Evolutionary conservation across 1,284 basidiomycete species (phyloP), one percentile per base, ranked within the genome.

Genomic region (Amylostereum areolatum): DNA sequence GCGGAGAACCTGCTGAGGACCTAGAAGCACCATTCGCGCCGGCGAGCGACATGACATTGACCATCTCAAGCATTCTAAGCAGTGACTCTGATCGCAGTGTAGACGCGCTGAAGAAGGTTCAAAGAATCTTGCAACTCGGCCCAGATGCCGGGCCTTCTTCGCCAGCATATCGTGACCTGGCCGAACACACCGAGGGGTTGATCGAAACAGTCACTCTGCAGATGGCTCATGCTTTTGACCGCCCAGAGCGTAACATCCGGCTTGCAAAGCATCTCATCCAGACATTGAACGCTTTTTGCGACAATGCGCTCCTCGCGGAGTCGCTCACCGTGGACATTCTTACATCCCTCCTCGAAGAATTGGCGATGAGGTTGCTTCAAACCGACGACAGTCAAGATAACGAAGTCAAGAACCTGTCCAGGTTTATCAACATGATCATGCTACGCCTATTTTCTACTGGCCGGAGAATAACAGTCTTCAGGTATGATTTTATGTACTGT

Each of bases 351-450:
- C 70, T 97, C 46, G 89, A 92, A 59, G 92, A 95, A 65, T 70
- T 99, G 52, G 95, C 94, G 0, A 70, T 92, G 49, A 84, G 95
- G 27, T 75, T 99, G 34, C 78, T 97, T 39, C 90, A 96, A 62
- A 94, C 94, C 40, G 93, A 97, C 59, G 92, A 94, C 58, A 90
- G 83, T 55, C 66, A 69, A 24, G 73, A 85, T 47, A 79, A 76
- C 61, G 82, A 88, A 58, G 78, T 92, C 50, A 89, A 93, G 66
- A 89, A 97, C 66, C 65, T 97, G 57, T 94, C 94, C 24, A 85
- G 92, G 51, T 97, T 97, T 67, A 92, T 99, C 68, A 99, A 99
- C 68, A 96, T 97, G 85, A 95, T 99, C 52, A 89, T 99, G 51
- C 75, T 99, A 48, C 85, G 95, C 30, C 69, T 96, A 47, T 96